Percentiles rank a stretch among this genome's conserved stretches.
phyloP scores from a whole-genome alignment of 2,329 filamentous ascomycete genomes.

The Malbranchea cinnamomea region DNA sequence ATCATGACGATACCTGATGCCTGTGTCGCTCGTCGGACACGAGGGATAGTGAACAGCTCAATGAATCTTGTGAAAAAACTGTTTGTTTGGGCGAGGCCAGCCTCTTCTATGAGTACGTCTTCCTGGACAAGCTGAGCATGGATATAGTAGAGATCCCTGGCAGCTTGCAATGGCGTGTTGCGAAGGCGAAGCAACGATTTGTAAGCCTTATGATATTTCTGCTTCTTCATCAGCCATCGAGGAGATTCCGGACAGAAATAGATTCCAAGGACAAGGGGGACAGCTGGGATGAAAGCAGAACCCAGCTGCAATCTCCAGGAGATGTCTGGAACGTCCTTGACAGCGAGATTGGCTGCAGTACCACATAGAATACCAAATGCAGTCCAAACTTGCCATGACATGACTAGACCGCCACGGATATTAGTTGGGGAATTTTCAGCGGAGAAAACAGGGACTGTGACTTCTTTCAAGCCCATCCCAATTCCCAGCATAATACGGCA shows the following conservation, averaged over 20 bases:
- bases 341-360: conserved; percentile 50
- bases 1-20: conserved; percentile 19
- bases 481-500: conserved; percentile 44
- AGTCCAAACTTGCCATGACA: conserved; percentile 40
- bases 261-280: conserved; percentile 41
- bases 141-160: conserved; percentile 45
- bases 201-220: conserved; percentile 46
- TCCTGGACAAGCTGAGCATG: conserved; percentile 24
- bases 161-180: conserved; percentile 46
- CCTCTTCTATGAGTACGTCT: conserved; percentile 24
- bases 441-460: conserved; percentile 40
- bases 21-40: conserved; percentile 16
- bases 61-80: conserved; percentile 34
- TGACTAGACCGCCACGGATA: conserved; percentile 42
- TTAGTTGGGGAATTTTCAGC: conserved; percentile 41
- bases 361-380: conserved; percentile 50
- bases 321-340: conserved; percentile 43
- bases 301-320: conserved; percentile 51
- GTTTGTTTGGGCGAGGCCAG: conserved; percentile 22
- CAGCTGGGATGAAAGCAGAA: conserved; percentile 49
- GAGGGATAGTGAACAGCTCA: conserved; percentile 19
- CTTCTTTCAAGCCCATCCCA: conserved; percentile 47
- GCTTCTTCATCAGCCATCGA: conserved; percentile 53
- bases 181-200: conserved; percentile 41
- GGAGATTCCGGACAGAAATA: conserved; percentile 52